Evolutionary conservation across 2,329 filamentous ascomycete species (phyloP).

Genomic region (Neofusicoccum kwambonambiense): DNA sequence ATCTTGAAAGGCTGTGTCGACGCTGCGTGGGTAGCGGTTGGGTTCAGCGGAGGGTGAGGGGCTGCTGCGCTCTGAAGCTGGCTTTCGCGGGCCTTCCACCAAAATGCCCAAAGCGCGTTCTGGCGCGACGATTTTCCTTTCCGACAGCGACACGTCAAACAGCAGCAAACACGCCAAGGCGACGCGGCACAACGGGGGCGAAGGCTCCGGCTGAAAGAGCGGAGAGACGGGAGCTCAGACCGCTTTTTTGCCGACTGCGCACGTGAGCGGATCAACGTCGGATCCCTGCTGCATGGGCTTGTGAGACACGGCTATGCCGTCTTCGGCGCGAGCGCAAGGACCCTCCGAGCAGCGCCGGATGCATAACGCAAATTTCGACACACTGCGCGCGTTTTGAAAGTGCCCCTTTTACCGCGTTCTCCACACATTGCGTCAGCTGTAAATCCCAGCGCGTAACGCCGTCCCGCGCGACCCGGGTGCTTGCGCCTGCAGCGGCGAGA

Average conservation of each 20-base stretch:
- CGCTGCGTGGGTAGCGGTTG: conserved; percentile 6
- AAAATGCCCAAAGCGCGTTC: conserved; percentile 18
- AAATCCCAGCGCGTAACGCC: not conserved
- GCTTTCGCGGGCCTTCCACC: conserved; percentile 16
- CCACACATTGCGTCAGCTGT: conserved; percentile 7
- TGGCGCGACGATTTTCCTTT: conserved; percentile 19
- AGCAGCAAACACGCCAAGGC: conserved; percentile 18
- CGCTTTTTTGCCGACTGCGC: conserved; percentile 1
- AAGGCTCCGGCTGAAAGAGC: not conserved
- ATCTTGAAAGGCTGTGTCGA: conserved; percentile 50
- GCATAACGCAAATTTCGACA: conserved; percentile 15
- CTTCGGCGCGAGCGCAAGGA: not conserved
- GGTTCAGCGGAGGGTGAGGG: conserved; percentile 11
- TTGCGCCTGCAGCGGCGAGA: not conserved
- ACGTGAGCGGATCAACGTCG: conserved; percentile 11
- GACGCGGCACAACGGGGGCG: not conserved
- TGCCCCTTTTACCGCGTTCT: not conserved
- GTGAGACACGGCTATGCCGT: conserved; percentile 12
- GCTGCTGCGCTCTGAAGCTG: conserved; percentile 12
- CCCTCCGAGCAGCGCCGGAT: conserved; percentile 13
- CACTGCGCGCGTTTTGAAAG: conserved; percentile 5
- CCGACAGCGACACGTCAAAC: conserved; percentile 15
- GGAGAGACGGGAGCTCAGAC: conserved; percentile 3
- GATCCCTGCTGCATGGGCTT: not conserved
- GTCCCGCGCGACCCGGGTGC: not conserved